A percentile compares a stretch with the other conserved stretches of the same genome.
Evolutionary conservation across 2,329 filamentous ascomycete species (phyloP).

Genomic region (Trichoderma citrinoviride): DNA sequence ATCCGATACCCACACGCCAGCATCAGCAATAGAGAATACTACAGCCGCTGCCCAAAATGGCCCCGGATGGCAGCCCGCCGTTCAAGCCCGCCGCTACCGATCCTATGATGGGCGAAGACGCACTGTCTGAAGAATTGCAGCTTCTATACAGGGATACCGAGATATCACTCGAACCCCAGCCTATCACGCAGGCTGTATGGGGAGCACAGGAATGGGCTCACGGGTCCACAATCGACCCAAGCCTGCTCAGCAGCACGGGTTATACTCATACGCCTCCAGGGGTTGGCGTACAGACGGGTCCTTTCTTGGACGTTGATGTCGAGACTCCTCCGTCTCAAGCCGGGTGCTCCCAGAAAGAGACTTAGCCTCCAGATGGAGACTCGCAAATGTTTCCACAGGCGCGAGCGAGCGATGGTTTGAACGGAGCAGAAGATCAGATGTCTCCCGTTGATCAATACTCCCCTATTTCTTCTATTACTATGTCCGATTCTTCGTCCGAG

Average conservation of each 20-base stretch:
- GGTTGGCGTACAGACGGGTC: not conserved
- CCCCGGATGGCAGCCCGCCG: not conserved
- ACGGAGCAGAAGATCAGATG: not conserved
- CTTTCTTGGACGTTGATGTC: too few relatives aligned
- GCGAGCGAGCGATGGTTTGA: constrained; percentile 1
- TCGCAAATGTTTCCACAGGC: not conserved
- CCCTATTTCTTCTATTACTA: not conserved
- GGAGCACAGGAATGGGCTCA: not conserved
- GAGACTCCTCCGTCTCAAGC: not conserved
- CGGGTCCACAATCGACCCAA: not conserved
- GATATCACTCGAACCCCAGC: not conserved
- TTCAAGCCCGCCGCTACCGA: constrained; percentile 2
- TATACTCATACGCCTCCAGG: not conserved
- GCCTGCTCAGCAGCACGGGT: not conserved
- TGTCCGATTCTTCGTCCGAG: constrained; percentile 1
- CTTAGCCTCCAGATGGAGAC: constrained; percentile 4
- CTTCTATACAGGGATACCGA: too few relatives aligned
- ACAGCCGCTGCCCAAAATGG: not conserved
- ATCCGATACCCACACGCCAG: not conserved
- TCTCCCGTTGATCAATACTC: not conserved
- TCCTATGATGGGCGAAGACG: constrained; percentile 7
- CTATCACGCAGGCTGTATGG: not conserved
- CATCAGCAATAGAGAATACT: not conserved
- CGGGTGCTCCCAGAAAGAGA: not conserved
- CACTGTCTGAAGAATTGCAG: not conserved